phyloP scores from a whole-genome alignment of 2,329 filamentous ascomycete species.

The Pseudopithomyces maydicus region DNA sequence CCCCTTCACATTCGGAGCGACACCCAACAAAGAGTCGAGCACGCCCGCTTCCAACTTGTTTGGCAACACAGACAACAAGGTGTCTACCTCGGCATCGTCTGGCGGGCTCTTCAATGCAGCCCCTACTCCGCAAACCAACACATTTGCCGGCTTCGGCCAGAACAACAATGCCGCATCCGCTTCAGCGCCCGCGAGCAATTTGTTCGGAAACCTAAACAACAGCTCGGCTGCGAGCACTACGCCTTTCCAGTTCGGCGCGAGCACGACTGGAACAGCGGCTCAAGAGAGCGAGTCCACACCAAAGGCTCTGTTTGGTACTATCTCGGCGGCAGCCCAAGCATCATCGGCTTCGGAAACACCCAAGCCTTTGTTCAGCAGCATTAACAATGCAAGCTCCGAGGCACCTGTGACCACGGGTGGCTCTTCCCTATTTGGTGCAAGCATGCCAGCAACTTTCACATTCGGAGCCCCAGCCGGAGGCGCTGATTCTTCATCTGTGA shows the following conservation, averaged over 20 bases:
- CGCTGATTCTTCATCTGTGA: neutral
- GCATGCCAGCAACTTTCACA: neutral
- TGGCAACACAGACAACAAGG: slow-evolving; percentile 15
- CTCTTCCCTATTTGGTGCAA: slow-evolving; percentile 1
- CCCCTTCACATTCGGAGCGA: neutral
- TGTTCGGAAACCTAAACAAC: slow-evolving; percentile 1
- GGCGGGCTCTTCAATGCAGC: slow-evolving; percentile 23
- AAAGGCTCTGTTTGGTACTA: slow-evolving; percentile 12
- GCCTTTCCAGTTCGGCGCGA: slow-evolving; percentile 1
- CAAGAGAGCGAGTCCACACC: slow-evolving; percentile 10
- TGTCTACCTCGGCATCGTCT: slow-evolving; percentile 16
- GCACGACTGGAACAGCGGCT: neutral
- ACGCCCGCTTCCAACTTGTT: slow-evolving; percentile 5
- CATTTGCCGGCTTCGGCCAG: slow-evolving; percentile 19
- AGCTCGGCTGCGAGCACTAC: slow-evolving; percentile 14
- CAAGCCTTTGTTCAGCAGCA: slow-evolving; percentile 19
- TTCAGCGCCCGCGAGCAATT: neutral
- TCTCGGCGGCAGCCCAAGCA: slow-evolving; percentile 9
- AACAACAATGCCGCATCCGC: slow-evolving; percentile 6
- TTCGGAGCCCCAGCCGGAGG: neutral
- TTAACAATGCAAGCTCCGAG: neutral
- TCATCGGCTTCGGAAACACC: slow-evolving; percentile 14
- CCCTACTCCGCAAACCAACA: slow-evolving; percentile 16
- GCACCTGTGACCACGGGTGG: neutral
- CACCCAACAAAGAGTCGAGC: neutral